A percentile compares a stretch with the other conserved stretches of the same genome.
Conservation (phyloP, 2,329 filamentous ascomycete species). For the Pezicula neosporulosa region DNA sequence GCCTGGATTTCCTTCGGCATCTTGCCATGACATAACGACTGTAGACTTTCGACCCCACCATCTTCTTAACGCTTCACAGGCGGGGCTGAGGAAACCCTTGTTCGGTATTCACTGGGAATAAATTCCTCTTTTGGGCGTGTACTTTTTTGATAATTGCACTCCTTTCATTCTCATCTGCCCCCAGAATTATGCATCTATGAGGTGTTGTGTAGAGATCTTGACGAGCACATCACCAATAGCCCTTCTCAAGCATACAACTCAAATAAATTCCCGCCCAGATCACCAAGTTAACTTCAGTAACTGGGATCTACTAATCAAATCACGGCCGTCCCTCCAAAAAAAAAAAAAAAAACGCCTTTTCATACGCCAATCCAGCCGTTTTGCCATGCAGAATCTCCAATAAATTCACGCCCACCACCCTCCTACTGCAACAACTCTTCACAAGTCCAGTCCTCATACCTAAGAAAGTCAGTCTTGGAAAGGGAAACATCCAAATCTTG, state of each 20-base stretch:
- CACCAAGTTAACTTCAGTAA: not conserved
- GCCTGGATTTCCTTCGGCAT: too few species aligned
- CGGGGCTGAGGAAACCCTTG: too few species aligned
- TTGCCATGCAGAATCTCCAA: slow-evolving; percentile 18
- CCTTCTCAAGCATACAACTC: too few species aligned
- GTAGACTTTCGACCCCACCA: too few species aligned
- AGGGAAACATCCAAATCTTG: not conserved
- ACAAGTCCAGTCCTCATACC: slow-evolving; percentile 97
- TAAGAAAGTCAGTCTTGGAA: slow-evolving; percentile 9
- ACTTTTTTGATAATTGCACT: not conserved
- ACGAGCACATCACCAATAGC: too few species aligned
- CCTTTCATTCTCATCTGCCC: too few species aligned
- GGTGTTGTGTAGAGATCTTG: too few species aligned
- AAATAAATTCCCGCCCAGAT: too few species aligned
- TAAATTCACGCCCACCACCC: slow-evolving; percentile 2
- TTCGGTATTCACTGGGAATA: too few species aligned
- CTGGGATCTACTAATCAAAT: not conserved
- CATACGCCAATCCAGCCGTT: slow-evolving; percentile 23
- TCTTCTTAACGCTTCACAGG: too few species aligned
- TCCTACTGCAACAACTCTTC: slow-evolving; percentile 71
- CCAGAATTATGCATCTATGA: too few species aligned
- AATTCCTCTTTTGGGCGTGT: not conserved
- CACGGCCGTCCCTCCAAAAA: not conserved
- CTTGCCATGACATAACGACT: too few species aligned
- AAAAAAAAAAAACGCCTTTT: slow-evolving; percentile 30